Evolutionary conservation across 176 grass and related monocot genomes (phyloP).

Genomic region (Triticum urartu): DNA sequence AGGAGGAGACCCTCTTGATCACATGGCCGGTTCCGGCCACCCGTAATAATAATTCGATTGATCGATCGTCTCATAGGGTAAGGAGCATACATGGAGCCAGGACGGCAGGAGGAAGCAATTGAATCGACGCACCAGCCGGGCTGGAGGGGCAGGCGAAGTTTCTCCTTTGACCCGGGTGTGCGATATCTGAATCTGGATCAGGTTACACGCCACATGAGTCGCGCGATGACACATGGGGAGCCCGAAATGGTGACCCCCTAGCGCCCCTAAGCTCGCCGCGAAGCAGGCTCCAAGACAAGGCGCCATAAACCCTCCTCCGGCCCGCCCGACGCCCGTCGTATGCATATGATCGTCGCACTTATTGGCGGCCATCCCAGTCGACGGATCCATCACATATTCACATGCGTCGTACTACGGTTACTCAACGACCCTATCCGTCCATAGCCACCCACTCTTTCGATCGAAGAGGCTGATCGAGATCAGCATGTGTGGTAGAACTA

Average conservation of each 20-base stretch:
- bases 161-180: neutral
- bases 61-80: too few species aligned
- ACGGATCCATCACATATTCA: too few species aligned
- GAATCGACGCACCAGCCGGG: neutral
- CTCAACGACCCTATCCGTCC: too few species aligned
- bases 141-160: neutral
- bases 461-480: too few species aligned
- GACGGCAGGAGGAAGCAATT: neutral
- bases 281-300: constrained; percentile 41
- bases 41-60: too few species aligned
- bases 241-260: neutral
- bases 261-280: neutral
- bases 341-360: too few species aligned
- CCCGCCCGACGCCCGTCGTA: neutral
- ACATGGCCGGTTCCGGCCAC: neutral
- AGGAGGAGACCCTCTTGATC: too few species aligned
- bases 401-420: too few species aligned
- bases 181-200: neutral
- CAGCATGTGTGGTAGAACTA: neutral
- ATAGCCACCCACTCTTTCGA: too few species aligned
- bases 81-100: too few species aligned
- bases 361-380: too few species aligned
- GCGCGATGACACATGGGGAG: neutral
- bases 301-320: constrained; percentile 1
- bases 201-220: neutral